Evolutionary conservation across 2,329 filamentous ascomycete species (phyloP).

Genomic region (Diaporthe citriasiana): DNA sequence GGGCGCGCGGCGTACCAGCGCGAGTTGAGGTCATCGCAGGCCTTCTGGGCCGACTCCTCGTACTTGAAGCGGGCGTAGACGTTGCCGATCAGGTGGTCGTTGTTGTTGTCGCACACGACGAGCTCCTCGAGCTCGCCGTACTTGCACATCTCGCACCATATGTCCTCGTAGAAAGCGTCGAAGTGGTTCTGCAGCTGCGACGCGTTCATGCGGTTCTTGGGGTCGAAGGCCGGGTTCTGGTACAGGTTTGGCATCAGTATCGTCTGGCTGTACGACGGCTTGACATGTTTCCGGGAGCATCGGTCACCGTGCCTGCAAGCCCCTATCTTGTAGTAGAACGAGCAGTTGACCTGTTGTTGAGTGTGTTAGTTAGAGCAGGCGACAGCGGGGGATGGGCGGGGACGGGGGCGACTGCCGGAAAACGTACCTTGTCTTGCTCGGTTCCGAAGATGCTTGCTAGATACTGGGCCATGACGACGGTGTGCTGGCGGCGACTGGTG

Average conservation of each 20-base stretch:
- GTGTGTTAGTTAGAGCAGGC: slow-evolving; percentile 40
- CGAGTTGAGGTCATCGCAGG: slow-evolving; percentile 93
- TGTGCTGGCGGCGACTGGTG: not conserved
- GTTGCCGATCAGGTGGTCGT: slow-evolving; percentile 98
- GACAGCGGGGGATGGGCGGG: not conserved
- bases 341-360: slow-evolving; percentile 83
- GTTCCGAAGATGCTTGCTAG: slow-evolving; percentile 99
- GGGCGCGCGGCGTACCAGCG: slow-evolving; percentile 97
- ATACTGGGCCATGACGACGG: slow-evolving; percentile 87
- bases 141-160: slow-evolving; percentile 99
- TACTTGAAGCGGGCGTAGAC: slow-evolving; percentile 99
- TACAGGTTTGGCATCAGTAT: slow-evolving; percentile 99
- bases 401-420: not conserved
- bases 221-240: slow-evolving; percentile 98
- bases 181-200: slow-evolving; percentile 99
- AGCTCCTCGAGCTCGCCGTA: slow-evolving; percentile 98
- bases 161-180: slow-evolving; percentile 99
- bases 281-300: slow-evolving; percentile 98
- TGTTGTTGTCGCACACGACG: slow-evolving; percentile 99
- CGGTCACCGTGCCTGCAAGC: slow-evolving; percentile 98
- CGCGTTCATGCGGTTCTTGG: slow-evolving; percentile 96
- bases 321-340: slow-evolving; percentile 99
- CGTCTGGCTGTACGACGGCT: slow-evolving; percentile 97
- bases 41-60: slow-evolving; percentile 93
- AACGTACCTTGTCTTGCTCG: slow-evolving; percentile 86